Base-by-base conservation (phyloP, 805 yeast genomes). In the Pichia scutulata region DNA sequence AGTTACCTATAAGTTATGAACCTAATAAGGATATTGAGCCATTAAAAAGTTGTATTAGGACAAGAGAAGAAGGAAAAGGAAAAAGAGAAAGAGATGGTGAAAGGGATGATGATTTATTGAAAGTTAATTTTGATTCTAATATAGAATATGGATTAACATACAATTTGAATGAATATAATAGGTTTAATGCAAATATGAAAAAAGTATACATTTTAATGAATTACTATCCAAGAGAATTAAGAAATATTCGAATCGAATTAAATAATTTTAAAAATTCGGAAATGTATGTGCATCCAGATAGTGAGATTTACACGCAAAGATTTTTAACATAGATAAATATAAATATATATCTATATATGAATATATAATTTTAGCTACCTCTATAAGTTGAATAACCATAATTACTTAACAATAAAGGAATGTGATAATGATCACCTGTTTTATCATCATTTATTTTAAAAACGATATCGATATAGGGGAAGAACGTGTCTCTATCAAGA, bases 361-460 rank as follows among this genome's bases (percentile, higher is more conserved):
- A 28, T 9, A 14, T 30, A 13, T 13, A 13, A 9, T 14, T 14
- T 52, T 46, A 63, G 23, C 66, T 61, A 14, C 98, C 98, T 50
- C 97, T 76, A 70, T 90, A 90, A 0, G 97, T 90, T 7, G 95
- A 80, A 69, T 89, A 90, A 33, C 96, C 84, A 68, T 84, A 88
- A 62, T 88, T 88, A 42, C 96, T 82, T 51, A 90, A 70, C 48
- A 90, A 74, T 54, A 90, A 69, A 0, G 98, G 98, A 49, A 90
- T 84, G 64, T 90, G 98, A 67, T 89, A 90, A 64, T 90, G 98
- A 39, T 78, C 70, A 52, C 83, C 88, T 0, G 88, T 83, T 0
- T 86, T 85, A 55, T 74, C 72, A 54, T 74, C 72, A 7, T 74
- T 75, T 4, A 90, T 79, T 28, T 76, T 76, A 62, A 90, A 90